Evolutionary conservation across 75 land plant species (phyloP).

Genomic region (Cryptomeria japonica): DNA sequence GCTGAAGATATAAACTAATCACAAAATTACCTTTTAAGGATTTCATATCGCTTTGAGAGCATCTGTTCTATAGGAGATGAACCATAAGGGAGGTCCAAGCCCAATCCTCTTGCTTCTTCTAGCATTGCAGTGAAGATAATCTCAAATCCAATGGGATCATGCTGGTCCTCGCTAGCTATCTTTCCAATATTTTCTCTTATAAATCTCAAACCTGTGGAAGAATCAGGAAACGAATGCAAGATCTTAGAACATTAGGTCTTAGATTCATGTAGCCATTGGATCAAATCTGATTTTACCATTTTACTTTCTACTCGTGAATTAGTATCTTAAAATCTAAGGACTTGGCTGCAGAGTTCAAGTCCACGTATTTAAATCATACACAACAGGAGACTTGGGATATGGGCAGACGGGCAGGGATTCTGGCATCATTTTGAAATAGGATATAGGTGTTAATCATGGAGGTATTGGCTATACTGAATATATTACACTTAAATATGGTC

Average conservation of each 20-base stretch:
- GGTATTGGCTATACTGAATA: background rate
- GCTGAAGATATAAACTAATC: background rate
- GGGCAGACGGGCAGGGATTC: background rate
- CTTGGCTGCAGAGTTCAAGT: background rate
- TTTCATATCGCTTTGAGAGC: slow-evolving; percentile 29
- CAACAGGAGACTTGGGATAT: background rate
- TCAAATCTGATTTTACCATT: background rate
- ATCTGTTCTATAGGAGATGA: slow-evolving; percentile 15
- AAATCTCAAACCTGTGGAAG: slow-evolving; percentile 9
- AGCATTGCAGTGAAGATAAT: slow-evolving; percentile 54
- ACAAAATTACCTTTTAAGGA: slow-evolving; percentile 29
- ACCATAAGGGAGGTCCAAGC: slow-evolving; percentile 28
- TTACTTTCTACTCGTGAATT: background rate
- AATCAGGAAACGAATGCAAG: background rate
- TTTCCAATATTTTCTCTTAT: slow-evolving; percentile 22
- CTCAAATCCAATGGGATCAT: slow-evolving; percentile 45
- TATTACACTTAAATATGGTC: background rate
- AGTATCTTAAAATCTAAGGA: background rate
- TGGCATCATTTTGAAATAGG: background rate
- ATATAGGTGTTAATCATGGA: background rate
- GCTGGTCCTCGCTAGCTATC: slow-evolving; percentile 24
- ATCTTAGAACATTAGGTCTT: background rate
- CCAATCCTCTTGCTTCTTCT: slow-evolving; percentile 34
- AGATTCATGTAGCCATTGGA: background rate
- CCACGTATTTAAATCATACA: background rate